Conservation (phyloP, 805 yeast genomes). For the Saturnispora kantuleensis region DNA sequence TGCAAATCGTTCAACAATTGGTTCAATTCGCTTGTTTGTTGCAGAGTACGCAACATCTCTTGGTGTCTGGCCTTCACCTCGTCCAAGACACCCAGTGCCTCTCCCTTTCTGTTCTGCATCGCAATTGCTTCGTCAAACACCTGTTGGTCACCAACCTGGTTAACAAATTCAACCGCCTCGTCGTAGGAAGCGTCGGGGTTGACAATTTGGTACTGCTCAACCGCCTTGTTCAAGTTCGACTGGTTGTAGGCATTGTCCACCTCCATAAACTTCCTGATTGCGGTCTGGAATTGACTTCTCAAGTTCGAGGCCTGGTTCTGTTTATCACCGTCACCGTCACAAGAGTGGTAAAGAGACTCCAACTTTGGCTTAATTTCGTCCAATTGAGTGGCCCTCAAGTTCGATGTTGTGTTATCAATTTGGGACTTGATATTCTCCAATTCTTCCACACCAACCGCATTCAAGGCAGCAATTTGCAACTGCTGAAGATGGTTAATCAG, state of each 20-base stretch:
- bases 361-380: slow-evolving; percentile 60
- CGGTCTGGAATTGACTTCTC: slow-evolving; percentile 73
- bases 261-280: slow-evolving; percentile 78
- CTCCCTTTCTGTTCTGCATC: slow-evolving; percentile 83
- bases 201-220: slow-evolving; percentile 84
- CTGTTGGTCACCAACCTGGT: slow-evolving; percentile 78
- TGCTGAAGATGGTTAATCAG: slow-evolving; percentile 60
- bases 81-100: slow-evolving; percentile 88
- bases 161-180: slow-evolving; percentile 78
- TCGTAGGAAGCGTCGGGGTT: slow-evolving; percentile 77
- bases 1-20: slow-evolving; percentile 96
- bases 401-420: slow-evolving; percentile 66
- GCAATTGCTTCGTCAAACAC: slow-evolving; percentile 88
- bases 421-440: slow-evolving; percentile 62
- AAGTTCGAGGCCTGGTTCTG: slow-evolving; percentile 84
- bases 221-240: slow-evolving; percentile 78
- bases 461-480: slow-evolving; percentile 59
- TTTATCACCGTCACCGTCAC: slow-evolving; percentile 67
- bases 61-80: slow-evolving; percentile 95
- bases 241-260: slow-evolving; percentile 82
- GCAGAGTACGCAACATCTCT: slow-evolving; percentile 88
- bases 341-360: slow-evolving; percentile 63
- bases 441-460: slow-evolving; percentile 63
- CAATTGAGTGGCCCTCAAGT: slow-evolving; percentile 69
- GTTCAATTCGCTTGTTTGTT: slow-evolving; percentile 90